Evolutionary conservation across 108 stramenopile genomes (phyloP).

Genomic region (Cyclotella atomus): DNA sequence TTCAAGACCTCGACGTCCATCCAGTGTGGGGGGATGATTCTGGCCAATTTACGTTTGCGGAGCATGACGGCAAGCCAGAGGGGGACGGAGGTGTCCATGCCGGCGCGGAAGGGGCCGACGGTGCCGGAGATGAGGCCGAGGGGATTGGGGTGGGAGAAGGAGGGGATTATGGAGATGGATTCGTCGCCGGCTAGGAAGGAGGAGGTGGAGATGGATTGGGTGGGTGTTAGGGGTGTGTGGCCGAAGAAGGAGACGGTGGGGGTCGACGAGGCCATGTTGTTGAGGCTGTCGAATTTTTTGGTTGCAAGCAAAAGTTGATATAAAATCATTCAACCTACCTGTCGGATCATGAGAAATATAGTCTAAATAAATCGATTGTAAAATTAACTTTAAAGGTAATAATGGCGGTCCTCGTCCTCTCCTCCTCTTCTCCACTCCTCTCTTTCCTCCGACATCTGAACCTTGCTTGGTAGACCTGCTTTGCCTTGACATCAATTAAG

Average conservation of each 20-base stretch:
- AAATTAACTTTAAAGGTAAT: too few relatives aligned
- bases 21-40: slow-evolving; percentile 61
- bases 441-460: too few relatives aligned
- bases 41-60: slow-evolving; percentile 61
- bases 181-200: slow-evolving; percentile 65
- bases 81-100: slow-evolving; percentile 74
- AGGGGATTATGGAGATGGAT: slow-evolving; percentile 62
- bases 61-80: slow-evolving; percentile 77
- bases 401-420: too few relatives aligned
- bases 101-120: slow-evolving; percentile 75
- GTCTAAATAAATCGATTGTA: too few relatives aligned
- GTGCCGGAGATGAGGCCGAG: slow-evolving; percentile 38
- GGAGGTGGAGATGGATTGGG: slow-evolving; percentile 36
- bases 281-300: too few relatives aligned
- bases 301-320: too few relatives aligned
- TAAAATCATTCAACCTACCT: too few relatives aligned
- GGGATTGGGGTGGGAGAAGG: slow-evolving; percentile 52
- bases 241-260: slow-evolving; percentile 19
- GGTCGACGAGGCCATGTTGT: slow-evolving; percentile 23
- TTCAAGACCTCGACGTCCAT: slow-evolving; percentile 57
- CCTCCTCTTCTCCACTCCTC: too few relatives aligned
- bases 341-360: too few relatives aligned
- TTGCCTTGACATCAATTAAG: too few relatives aligned
- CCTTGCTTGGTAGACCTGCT: too few relatives aligned
- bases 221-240: too few relatives aligned